Evolutionary conservation across 2,329 filamentous ascomycete genomes (phyloP), one percentile per base, ranked within the genome.

Genomic region (Diaporthe vexans): DNA sequence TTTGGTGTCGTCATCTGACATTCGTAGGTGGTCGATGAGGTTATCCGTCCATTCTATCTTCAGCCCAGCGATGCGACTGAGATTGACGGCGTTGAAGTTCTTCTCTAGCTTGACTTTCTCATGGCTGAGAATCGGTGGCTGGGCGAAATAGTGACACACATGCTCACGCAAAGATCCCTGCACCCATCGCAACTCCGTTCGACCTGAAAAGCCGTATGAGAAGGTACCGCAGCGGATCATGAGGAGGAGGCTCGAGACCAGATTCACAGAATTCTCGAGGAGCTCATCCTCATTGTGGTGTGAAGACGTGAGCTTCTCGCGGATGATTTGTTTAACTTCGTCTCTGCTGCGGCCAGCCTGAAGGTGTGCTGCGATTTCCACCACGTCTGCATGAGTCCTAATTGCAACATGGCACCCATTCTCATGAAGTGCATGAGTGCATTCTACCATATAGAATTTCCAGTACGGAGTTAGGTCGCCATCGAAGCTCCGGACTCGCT

Each of bases 21-120:
- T 59, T 1, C 80, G 80, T 2, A 87, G 78, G 75, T 87, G 85
- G 71, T 86, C 83, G 0, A 81, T 77, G 4, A 87, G 74, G 57
- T 87, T 86, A 29, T 80, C 77, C 0, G 85, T 87, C 78, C 81
- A 83, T 8, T 76, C 71, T 7, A 83, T 78, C 21, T 81, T 37
- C 17, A 87, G 78, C 0, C 84, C 84, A 0, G 80, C 84, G 13
- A 86, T 81, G 0, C 73, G 69, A n/a, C 74, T 77, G 1, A 83
- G 15, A 40, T 78, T 78, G 17, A 63, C 54, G 6, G 78, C 79
- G 19, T 75, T 79, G 69, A 81, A 80, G 1, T 76, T 68, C 24
- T 75, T 78, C 6, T 76, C 76, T 0, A 79, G 48, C 57, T 77
- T 80, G 17, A 77, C 72, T 0, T 33, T 52, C 21, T 76, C 76